These are phyloP conservation scores for Pyrenophora graminea DNA, from an alignment of 2,329 filamentous ascomycete species.

Conservation along the genomic window DNA sequence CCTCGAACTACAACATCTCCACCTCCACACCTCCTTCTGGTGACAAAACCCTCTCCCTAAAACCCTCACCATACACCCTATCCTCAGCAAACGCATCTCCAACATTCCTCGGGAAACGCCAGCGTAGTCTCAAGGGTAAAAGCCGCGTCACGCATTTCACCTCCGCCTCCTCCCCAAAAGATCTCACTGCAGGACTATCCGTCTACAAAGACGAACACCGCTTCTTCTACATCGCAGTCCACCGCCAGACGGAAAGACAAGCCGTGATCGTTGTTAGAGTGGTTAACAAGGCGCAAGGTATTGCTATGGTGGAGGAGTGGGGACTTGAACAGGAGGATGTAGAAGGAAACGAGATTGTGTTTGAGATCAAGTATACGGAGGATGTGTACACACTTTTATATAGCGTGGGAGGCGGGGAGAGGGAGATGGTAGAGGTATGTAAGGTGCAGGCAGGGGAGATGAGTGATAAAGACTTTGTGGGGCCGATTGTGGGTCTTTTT, in stretches of 20 bases:
- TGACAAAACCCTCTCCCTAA: background rate
- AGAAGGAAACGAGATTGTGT: background rate
- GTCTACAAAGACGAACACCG: conserved; percentile 27
- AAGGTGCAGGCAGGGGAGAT: conserved; percentile 11
- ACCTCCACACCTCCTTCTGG: background rate
- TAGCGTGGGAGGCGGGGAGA: background rate
- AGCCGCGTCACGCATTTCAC: conserved; percentile 7
- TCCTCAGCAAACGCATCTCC: conserved; percentile 11
- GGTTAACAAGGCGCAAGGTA: conserved; percentile 14
- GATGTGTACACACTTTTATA: conserved; percentile 8
- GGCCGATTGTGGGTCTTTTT: conserved; percentile 18
- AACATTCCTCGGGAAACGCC: conserved; percentile 19
- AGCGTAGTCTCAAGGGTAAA: conserved; percentile 11
- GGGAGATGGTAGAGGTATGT: background rate
- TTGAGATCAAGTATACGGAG: conserved; percentile 11
- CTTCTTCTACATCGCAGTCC: conserved; percentile 3
- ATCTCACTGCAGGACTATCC: conserved; percentile 5
- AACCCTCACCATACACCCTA: conserved; percentile 7
- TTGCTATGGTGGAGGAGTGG: background rate
- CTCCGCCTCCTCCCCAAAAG: background rate
- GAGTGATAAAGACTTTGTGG: conserved; percentile 21
- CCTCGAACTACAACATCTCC: conserved; percentile 5
- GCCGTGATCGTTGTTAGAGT: too few relatives aligned
- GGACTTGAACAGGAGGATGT: too few relatives aligned
- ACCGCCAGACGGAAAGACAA: too few relatives aligned